Evolutionary conservation across 1,284 basidiomycete genomes (phyloP), one percentile per base, ranked within the genome.

Genomic region (Ustilago trichophora): DNA sequence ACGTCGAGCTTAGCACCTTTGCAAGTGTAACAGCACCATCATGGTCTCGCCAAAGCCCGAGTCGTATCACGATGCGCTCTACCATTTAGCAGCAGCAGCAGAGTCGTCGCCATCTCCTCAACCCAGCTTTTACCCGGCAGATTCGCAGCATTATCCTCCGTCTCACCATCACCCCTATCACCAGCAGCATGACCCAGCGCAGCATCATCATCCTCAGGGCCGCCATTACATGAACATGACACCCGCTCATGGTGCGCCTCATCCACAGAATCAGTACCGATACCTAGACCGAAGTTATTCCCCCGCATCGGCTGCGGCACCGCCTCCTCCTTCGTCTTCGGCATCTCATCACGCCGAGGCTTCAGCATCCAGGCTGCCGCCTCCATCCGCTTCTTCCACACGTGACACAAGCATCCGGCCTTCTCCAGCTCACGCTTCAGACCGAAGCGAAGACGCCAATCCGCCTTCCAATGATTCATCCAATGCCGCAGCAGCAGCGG

Each of bases 51-150:
- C 55, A 15, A 67, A 67, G 33, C 57, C 57, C 34, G 64, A 67
- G 37, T 33, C 52, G 25, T 67, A 60, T 46, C 58, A 68, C 32
- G 65, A 58, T 37, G 65, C 58, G n/a, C 58, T 68, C 29, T 68
- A 68, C 35, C 65, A 68, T 22, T 32, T 68, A 8, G 65, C 65
- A 13, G 37, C 65, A 16, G 65, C 65, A 2, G 65, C 65, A 35
- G 54, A 62, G 34, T 68, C 65, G 1, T 68, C 65, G 10, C 58
- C 58, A 16, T 68, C 65, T 6, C 64, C 64, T 2, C 63, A 60
- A 26, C 50, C 44, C 3, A 34, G 25, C 13, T 27, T 18, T 12
- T 54, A 64, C 33, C 45, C 55, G 15, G 41, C 49, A 6, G 60
- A 64, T 6, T 16, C 38, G 16, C 19, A 43, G 35, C 51, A 34